Evolutionary conservation across 2,329 filamentous ascomycete species (phyloP).

Genomic region (Samsoniella hepiali): DNA sequence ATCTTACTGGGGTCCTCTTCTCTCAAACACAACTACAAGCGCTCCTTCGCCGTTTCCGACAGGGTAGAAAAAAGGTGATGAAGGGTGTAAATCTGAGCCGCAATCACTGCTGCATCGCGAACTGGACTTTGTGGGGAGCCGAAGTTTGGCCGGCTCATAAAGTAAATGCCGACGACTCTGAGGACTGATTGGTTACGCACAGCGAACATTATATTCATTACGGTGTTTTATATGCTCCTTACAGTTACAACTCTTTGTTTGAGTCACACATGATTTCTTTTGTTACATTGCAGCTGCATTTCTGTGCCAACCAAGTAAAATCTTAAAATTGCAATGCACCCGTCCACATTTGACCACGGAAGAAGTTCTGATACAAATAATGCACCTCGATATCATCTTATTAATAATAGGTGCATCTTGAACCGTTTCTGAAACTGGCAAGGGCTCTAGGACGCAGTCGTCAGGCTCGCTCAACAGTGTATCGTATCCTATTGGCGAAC

Average conservation of each 20-base stretch:
- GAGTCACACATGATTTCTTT: too few species aligned
- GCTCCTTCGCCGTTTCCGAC: conserved; percentile 7
- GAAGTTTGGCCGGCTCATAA: conserved; percentile 18
- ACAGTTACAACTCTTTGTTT: neutral
- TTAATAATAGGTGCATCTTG: too few species aligned
- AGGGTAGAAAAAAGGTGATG: conserved; percentile 11
- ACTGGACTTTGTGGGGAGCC: conserved; percentile 8
- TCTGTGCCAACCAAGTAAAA: too few species aligned
- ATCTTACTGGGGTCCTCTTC: conserved; percentile 13
- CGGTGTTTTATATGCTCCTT: neutral
- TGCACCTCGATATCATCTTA: too few species aligned
- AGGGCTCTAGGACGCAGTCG: too few species aligned
- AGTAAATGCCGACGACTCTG: neutral
- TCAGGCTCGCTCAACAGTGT: too few species aligned
- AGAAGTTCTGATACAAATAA: too few species aligned
- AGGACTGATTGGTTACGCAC: neutral
- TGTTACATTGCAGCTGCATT: too few species aligned
- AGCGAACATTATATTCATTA: neutral
- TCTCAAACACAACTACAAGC: conserved; percentile 3
- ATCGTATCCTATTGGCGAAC: too few species aligned
- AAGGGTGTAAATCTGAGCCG: conserved; percentile 7
- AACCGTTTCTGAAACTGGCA: too few species aligned
- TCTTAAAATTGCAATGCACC: too few species aligned
- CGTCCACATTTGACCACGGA: too few species aligned
- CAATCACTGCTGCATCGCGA: neutral